Percentiles rank a stretch among this genome's conserved stretches.
Evolutionary conservation across 2,329 filamentous ascomycete genomes (phyloP).

Genomic region (Stagonosporopsis tanaceti): DNA sequence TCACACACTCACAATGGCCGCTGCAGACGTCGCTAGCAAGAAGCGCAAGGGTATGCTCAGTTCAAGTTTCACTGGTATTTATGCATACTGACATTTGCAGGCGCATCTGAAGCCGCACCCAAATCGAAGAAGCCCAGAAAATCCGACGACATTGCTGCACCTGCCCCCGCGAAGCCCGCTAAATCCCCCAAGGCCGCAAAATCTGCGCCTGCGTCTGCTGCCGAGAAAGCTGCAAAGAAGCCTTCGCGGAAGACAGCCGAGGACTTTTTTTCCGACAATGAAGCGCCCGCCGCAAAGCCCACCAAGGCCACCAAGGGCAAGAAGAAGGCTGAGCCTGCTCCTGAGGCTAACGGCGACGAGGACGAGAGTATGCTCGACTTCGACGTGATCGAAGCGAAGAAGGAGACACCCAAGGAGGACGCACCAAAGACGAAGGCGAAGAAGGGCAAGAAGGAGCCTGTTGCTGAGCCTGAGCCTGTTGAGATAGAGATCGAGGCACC

Average conservation of each 20-base stretch:
- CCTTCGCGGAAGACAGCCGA: constrained; percentile 47
- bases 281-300: constrained; percentile 30
- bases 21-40: constrained; percentile 60
- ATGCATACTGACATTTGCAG: constrained; percentile 30
- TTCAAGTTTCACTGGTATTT: not conserved
- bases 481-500: constrained; percentile 23
- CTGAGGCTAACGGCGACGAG: constrained; percentile 22
- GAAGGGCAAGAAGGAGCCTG: constrained; percentile 31
- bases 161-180: constrained; percentile 27
- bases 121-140: constrained; percentile 52
- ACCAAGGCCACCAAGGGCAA: constrained; percentile 50
- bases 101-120: constrained; percentile 43
- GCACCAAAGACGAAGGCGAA: constrained; percentile 32
- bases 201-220: constrained; percentile 29
- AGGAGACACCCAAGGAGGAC: constrained; percentile 28
- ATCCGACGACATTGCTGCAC: constrained; percentile 36
- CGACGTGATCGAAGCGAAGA: constrained; percentile 21
- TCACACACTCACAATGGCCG: constrained; percentile 56
- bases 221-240: constrained; percentile 35
- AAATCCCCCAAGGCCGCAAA: constrained; percentile 34
- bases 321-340: constrained; percentile 42
- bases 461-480: constrained; percentile 23
- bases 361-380: constrained; percentile 24
- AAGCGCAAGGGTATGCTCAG: constrained; percentile 62
- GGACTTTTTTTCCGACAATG: constrained; percentile 45